These are phyloP conservation scores for Magnaporthales sp. DNA, from an alignment of 2,329 filamentous ascomycete genomes.

Conservation along the genomic window DNA sequence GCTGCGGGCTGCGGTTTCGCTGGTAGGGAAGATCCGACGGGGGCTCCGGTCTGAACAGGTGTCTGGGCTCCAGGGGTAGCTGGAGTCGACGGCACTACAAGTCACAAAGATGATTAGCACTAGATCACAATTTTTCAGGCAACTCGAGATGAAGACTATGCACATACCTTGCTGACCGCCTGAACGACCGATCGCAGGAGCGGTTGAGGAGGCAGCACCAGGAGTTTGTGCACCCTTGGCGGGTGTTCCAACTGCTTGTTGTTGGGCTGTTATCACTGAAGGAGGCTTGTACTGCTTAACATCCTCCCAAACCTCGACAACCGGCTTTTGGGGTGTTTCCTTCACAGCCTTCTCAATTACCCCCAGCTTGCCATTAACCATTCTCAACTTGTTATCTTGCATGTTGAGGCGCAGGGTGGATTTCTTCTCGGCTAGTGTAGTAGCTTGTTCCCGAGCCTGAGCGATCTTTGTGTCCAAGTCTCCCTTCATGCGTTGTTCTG, in stretches of 20 bases:
- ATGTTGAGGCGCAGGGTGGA: constrained; percentile 68
- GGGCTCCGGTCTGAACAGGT: background rate
- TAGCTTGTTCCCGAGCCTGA: constrained; percentile 52
- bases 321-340: constrained; percentile 78
- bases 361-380: constrained; percentile 61
- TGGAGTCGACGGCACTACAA: constrained; percentile 1
- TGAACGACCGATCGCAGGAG: constrained; percentile 3
- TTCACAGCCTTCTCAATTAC: constrained; percentile 73
- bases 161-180: background rate
- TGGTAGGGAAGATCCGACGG: constrained; percentile 5
- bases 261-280: constrained; percentile 8
- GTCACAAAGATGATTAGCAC: background rate
- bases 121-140: background rate
- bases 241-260: background rate
- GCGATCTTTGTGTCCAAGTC: constrained; percentile 45
- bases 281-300: constrained; percentile 58
- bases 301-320: constrained; percentile 78
- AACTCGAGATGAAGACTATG: background rate
- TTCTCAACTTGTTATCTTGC: constrained; percentile 59
- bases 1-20: constrained; percentile 6
- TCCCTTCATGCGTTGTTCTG: constrained; percentile 33
- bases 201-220: constrained; percentile 1
- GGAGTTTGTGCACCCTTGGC: constrained; percentile 6
- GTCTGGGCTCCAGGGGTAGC: background rate
- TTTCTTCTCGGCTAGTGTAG: constrained; percentile 68